Evolutionary conservation across 441 rosid species (phyloP), one percentile per base, ranked within the genome.

Genomic region (Manihot esculenta): DNA sequence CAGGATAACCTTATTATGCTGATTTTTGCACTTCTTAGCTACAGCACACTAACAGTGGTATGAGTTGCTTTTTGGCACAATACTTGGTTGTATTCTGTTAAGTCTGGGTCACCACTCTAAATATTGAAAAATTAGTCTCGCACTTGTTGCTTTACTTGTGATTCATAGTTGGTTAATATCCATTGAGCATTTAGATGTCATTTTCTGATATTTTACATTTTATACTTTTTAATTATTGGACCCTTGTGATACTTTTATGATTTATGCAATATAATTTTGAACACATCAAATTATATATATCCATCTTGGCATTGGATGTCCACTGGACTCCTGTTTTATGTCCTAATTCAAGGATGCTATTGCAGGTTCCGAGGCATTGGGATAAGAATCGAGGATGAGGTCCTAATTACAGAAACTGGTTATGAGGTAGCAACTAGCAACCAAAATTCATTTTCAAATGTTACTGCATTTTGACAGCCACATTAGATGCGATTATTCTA

Each of bases 341-440:
- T 69, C 41, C 23, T 57, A 18, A 30, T 26, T 50, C 11, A 61
- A 66, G 63, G 44, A 66, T 55, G 69, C 10, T 44, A 17, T 50
- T 83, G 81, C 82, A 92, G 99, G 87, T 89, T 84, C 74, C 84
- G 66, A 77, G 98, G 97, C 70, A 86, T 81, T 15, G 99, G 99
- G 45, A 84, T 95, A 81, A 85, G 99, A 88, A 93, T 93, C 9
- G 98, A 95, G 78, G 99, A 95, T 80, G 98, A 95, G 18, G 95
- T 93, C 78, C 86, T 93, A 65, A 93, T 95, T 72, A 95, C 99
- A 12, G 97, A 91, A 75, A 84, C 91, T 15, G 98, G 99, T 69
- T 72, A 80, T 51, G 98, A 93, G 95, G 97, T 91, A 80, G 69
- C 63, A 62, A 74, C 12, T 91, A 80, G 69, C 63, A 62, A 74